phyloP scores from a whole-genome alignment of 2,329 filamentous ascomycete genomes.

The Xylaria hypoxylon region DNA sequence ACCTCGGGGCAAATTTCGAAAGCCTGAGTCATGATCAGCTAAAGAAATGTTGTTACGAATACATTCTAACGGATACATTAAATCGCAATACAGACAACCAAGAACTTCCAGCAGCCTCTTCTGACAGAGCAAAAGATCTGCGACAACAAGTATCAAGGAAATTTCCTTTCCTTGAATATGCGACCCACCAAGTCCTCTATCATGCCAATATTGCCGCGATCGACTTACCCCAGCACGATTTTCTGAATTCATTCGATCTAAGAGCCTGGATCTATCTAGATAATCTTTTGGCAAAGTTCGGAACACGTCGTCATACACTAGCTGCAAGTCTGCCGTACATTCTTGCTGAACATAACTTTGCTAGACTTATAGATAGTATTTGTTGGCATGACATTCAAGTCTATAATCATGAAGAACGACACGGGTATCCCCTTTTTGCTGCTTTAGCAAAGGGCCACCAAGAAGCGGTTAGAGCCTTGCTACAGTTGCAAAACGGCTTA shows the following conservation, averaged over 20 bases:
- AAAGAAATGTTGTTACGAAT: too few relatives aligned
- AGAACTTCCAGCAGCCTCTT: slow-evolving; percentile 17
- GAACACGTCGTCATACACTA: slow-evolving; percentile 12
- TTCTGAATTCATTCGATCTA: too few relatives aligned
- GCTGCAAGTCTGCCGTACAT: slow-evolving; percentile 25
- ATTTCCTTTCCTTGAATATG: too few relatives aligned
- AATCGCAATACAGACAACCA: too few relatives aligned
- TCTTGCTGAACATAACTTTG: slow-evolving; percentile 25
- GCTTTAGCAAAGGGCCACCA: slow-evolving; percentile 20
- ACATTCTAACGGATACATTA: too few relatives aligned
- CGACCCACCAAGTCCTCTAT: too few relatives aligned
- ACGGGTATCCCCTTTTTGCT: slow-evolving; percentile 20
- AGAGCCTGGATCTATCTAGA: too few relatives aligned
- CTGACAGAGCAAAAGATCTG: slow-evolving; percentile 6
- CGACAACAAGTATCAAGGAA: neutral
- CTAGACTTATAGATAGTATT: slow-evolving; percentile 19
- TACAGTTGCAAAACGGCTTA: slow-evolving; percentile 7
- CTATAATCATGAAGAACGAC: neutral
- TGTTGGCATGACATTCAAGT: neutral
- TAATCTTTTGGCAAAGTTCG: too few relatives aligned
- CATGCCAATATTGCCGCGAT: too few relatives aligned
- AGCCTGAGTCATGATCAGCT: too few relatives aligned
- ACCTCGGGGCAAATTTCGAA: too few relatives aligned
- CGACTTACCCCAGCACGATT: too few relatives aligned
- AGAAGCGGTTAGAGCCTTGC: slow-evolving; percentile 17